Base-by-base conservation (phyloP, 208 protist genomes). In the Leishmania tropica region DNA sequence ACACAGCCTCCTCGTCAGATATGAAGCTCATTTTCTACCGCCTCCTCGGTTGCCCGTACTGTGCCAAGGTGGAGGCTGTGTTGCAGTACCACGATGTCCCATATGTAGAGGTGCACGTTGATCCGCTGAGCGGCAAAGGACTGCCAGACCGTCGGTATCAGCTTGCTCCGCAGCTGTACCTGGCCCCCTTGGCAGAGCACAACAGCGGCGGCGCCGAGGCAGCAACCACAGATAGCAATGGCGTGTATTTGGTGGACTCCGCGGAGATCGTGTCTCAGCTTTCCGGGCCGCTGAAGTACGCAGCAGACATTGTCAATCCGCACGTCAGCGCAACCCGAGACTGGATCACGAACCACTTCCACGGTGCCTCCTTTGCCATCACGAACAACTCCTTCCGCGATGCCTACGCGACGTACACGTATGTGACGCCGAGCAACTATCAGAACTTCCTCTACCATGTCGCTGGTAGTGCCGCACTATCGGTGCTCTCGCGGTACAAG, bases 41-140 rank as follows among this genome's bases (percentile, higher is more conserved):
- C 0, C 86, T 96, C 5, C 85, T 94, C 21, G 92, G 93, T 45
- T 98, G 95, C 79, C 95, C 95, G 5, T 97, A 93, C 81, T 98
- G 92, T 76, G 93, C 88, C 28, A 98, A 96, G 83, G 93, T 98
- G 60, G 85, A 96, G 79, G 87, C 89, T 37, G 78, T 97, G 48
- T 87, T 98, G 53, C 83, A 83, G 73, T 94, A 88, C 74, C 68
- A 92, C 78, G 71, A 84, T 78, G 91, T 98, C 3, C 89, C 94
- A 3, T 98, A 95, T 79, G 79, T 87, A 31, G 86, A 88, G 42
- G 86, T 95, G 2, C 78, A 85, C 67, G 85, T 98, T 65, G 90
- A 97, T 78, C 92, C 95, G 7, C 78, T 98, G 47, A 90, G 79
- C 54, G 93, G 92, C 24, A 65, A 79, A 13, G 93, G 91, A 13